phyloP scores from a whole-genome alignment of 805 yeast genomes.

The Blastobotrys robertii region DNA sequence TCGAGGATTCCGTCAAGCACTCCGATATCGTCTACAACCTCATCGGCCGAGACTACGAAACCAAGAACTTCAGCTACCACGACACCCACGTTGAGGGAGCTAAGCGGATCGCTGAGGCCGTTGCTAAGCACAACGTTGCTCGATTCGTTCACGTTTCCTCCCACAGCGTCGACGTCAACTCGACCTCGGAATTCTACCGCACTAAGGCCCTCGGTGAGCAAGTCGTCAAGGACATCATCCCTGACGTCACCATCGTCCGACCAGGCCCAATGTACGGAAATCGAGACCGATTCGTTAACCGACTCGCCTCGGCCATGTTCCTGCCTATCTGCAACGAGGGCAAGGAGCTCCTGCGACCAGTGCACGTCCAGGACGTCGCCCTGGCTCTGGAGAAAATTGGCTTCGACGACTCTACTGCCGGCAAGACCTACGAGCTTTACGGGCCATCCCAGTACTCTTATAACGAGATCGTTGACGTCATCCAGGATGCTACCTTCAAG shows the following conservation, averaged over 20 bases:
- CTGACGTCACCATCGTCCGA: slow-evolving; percentile 75
- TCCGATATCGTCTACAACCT: slow-evolving; percentile 77
- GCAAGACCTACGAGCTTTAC: slow-evolving; percentile 62
- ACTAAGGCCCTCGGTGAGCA: slow-evolving; percentile 75
- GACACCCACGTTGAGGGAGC: slow-evolving; percentile 77
- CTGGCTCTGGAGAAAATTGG: slow-evolving; percentile 69
- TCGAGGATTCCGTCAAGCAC: slow-evolving; percentile 67
- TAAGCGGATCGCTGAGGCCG: slow-evolving; percentile 65
- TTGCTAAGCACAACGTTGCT: slow-evolving; percentile 59
- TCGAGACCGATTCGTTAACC: slow-evolving; percentile 60
- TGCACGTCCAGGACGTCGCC: slow-evolving; percentile 72
- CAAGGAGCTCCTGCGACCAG: slow-evolving; percentile 56
- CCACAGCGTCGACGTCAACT: slow-evolving; percentile 60
- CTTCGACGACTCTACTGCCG: slow-evolving; percentile 70
- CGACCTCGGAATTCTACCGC: slow-evolving; percentile 62
- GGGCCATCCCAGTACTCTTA: slow-evolving; percentile 61
- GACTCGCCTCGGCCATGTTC: slow-evolving; percentile 44
- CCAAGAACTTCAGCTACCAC: slow-evolving; percentile 74
- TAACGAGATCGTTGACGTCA: slow-evolving; percentile 58
- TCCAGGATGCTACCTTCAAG: slow-evolving; percentile 48
- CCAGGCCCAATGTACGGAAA: slow-evolving; percentile 75
- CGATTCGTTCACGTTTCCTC: slow-evolving; percentile 72
- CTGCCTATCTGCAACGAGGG: slow-evolving; percentile 60
- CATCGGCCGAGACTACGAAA: slow-evolving; percentile 64
- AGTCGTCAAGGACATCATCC: slow-evolving; percentile 54